Conservation (phyloP, 2,329 filamentous ascomycete species). For the Colletotrichum incanum region DNA sequence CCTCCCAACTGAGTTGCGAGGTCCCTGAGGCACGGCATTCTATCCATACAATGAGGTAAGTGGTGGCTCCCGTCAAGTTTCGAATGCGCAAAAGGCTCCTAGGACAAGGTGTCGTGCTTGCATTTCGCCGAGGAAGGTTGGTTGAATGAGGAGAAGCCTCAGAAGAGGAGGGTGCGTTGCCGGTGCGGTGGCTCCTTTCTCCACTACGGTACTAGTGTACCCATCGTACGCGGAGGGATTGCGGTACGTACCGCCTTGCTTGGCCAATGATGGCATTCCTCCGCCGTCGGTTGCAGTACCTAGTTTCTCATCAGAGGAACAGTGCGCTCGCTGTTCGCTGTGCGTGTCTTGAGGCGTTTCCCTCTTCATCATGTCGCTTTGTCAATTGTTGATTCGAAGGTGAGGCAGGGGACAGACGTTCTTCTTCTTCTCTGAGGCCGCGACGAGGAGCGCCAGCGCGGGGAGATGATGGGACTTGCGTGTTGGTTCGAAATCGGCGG, state of each 20-base stretch:
- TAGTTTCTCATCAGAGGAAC: not conserved
- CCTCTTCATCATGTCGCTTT: not conserved
- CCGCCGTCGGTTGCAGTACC: not conserved
- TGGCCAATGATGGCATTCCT: not conserved
- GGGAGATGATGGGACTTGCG: too few relatives aligned
- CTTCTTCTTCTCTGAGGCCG: too few relatives aligned
- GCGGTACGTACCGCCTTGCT: not conserved
- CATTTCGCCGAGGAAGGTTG: conserved; percentile 4
- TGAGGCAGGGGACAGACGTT: not conserved
- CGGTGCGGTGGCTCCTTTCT: conserved; percentile 22
- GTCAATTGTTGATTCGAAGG: not conserved
- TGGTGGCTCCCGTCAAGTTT: not conserved
- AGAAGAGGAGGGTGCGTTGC: conserved; percentile 21
- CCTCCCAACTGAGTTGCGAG: not conserved
- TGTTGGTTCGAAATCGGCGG: too few relatives aligned
- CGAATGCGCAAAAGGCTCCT: not conserved
- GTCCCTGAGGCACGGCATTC: not conserved
- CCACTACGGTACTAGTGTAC: not conserved
- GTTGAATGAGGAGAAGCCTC: conserved; percentile 14
- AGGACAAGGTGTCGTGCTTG: conserved; percentile 2
- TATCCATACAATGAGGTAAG: not conserved
- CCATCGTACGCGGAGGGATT: not conserved
- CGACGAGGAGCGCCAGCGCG: too few relatives aligned
- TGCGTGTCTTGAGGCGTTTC: not conserved
- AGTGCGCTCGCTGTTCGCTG: not conserved